Percentiles rank a stretch among this genome's conserved stretches.
phyloP scores from a whole-genome alignment of 2,329 filamentous ascomycete genomes.

The Stromatinia cepivora region DNA sequence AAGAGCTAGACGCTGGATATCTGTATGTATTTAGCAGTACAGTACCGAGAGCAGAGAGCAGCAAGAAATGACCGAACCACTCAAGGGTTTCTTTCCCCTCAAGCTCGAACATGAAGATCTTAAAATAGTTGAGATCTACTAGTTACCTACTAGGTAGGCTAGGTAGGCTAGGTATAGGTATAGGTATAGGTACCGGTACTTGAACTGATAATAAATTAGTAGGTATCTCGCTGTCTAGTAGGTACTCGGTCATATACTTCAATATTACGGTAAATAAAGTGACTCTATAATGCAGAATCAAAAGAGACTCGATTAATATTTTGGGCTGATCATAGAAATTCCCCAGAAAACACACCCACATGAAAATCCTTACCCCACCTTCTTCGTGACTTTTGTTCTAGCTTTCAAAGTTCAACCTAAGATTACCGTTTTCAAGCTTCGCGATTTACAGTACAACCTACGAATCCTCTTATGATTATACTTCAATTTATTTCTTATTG shows the following conservation, averaged over 20 bases:
- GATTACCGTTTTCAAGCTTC: slow-evolving; percentile 15
- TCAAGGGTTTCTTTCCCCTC: background rate
- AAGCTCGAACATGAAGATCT: background rate
- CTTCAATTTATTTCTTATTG: slow-evolving; percentile 9
- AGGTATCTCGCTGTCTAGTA: background rate
- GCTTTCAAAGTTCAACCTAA: slow-evolving; percentile 16
- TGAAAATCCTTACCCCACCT: slow-evolving; percentile 19
- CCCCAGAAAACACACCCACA: slow-evolving; percentile 12
- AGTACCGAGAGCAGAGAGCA: background rate
- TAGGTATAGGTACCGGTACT: background rate
- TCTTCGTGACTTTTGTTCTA: slow-evolving; percentile 22
- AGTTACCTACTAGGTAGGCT: background rate
- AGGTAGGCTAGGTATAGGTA: background rate
- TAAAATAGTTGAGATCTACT: background rate
- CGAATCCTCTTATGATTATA: background rate
- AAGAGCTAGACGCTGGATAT: background rate
- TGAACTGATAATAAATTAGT: background rate
- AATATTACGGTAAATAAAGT: slow-evolving; percentile 6
- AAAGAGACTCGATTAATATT: background rate
- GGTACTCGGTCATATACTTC: background rate
- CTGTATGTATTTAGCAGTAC: background rate
- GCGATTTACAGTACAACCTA: slow-evolving; percentile 7
- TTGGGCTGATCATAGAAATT: slow-evolving; percentile 13
- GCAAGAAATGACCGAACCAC: slow-evolving; percentile 1
- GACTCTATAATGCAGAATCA: background rate